These are phyloP conservation scores for Kuraishia capsulata DNA, from an alignment of 805 yeast genomes.

Conservation along the genomic window DNA sequence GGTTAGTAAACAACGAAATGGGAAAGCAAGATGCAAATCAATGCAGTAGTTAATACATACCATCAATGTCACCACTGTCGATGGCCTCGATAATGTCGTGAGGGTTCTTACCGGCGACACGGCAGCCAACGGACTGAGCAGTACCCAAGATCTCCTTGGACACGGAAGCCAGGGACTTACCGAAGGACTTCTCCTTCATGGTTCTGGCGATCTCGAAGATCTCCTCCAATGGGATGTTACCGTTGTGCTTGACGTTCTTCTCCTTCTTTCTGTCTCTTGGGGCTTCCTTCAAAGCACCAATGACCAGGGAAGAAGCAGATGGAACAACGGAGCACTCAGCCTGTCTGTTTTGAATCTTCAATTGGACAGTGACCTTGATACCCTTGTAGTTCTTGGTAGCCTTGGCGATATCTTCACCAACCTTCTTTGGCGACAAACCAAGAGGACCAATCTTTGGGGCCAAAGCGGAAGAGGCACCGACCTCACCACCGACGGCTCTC, in stretches of 20 bases:
- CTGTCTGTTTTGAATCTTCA: conserved; percentile 99
- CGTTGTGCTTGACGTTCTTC: conserved; percentile 98
- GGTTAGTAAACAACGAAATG: too few species aligned
- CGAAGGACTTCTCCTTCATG: conserved; percentile 96
- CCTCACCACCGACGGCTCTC: conserved; percentile 99
- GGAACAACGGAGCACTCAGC: conserved; percentile 98
- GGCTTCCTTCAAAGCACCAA: conserved; percentile 98
- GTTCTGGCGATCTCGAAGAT: conserved; percentile 95
- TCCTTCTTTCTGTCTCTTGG: conserved; percentile 99
- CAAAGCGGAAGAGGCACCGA: conserved; percentile 98
- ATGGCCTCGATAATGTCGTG: conserved; percentile 98
- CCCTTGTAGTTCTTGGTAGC: conserved; percentile 99
- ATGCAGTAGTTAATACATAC: conserved; percentile 12
- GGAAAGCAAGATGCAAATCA: not conserved
- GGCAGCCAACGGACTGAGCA: conserved; percentile 99
- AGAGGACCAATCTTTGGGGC: conserved; percentile 99
- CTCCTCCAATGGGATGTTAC: conserved; percentile 96
- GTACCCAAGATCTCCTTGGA: conserved; percentile 99
- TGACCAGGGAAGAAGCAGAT: conserved; percentile 97
- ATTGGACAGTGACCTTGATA: conserved; percentile 97
- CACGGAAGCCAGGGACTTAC: conserved; percentile 94
- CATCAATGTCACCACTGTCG: conserved; percentile 95
- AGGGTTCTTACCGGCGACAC: conserved; percentile 99
- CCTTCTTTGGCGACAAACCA: conserved; percentile 99
- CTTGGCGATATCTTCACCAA: conserved; percentile 99